Evolutionary conservation across 1,284 basidiomycete species (phyloP).

Genomic region (Leccinum angustisporum): DNA sequence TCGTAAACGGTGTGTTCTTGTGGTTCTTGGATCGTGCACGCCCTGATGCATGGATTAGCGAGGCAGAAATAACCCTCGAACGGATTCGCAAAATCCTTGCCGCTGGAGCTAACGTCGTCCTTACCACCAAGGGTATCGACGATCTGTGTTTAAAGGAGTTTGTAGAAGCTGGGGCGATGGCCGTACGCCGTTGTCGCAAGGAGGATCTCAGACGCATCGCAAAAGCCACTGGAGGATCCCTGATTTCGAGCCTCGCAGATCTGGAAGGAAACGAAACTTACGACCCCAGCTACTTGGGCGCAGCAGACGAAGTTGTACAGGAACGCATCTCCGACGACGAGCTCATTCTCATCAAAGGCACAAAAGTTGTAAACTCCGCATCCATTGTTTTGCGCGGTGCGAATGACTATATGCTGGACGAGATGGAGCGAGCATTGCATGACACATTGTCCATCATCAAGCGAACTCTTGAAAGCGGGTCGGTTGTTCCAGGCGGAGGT

Average conservation of each 20-base stretch:
- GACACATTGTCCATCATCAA: slow-evolving; percentile 96
- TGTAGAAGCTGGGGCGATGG: slow-evolving; percentile 99
- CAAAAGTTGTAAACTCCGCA: slow-evolving; percentile 91
- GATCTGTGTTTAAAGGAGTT: slow-evolving; percentile 99
- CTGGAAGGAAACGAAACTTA: slow-evolving; percentile 98
- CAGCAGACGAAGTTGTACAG: slow-evolving; percentile 94
- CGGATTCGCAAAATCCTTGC: slow-evolving; percentile 95
- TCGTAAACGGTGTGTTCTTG: slow-evolving; percentile 70
- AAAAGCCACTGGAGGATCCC: slow-evolving; percentile 93
- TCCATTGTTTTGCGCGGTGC: slow-evolving; percentile 96
- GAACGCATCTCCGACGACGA: slow-evolving; percentile 99
- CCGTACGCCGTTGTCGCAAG: slow-evolving; percentile 95
- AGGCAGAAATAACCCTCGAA: slow-evolving; percentile 96
- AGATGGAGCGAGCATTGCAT: slow-evolving; percentile 98
- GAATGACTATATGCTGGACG: slow-evolving; percentile 99
- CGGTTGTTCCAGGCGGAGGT: slow-evolving; percentile 96
- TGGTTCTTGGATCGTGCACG: neutral
- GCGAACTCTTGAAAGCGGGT: slow-evolving; percentile 93
- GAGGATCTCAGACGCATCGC: slow-evolving; percentile 97
- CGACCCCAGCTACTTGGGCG: slow-evolving; percentile 86
- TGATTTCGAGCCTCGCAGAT: slow-evolving; percentile 93
- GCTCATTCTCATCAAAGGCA: slow-evolving; percentile 95
- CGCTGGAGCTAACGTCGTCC: slow-evolving; percentile 93
- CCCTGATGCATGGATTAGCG: slow-evolving; percentile 48
- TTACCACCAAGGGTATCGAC: slow-evolving; percentile 99